Evolutionary conservation across 305 asterid genomes (phyloP).

Genomic region (Fraxinus ornus): DNA sequence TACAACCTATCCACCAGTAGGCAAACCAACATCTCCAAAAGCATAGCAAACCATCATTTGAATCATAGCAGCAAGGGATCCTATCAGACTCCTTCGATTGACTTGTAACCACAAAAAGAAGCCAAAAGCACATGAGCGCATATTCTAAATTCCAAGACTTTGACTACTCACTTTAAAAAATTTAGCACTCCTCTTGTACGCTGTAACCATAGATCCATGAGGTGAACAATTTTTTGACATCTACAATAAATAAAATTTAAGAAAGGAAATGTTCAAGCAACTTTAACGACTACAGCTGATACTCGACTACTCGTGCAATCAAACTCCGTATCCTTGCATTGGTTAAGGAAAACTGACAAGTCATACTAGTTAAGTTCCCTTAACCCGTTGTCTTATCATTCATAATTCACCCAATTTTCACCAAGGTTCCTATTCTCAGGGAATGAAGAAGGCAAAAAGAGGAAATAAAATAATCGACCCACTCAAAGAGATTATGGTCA

Average conservation of each 20-base stretch:
- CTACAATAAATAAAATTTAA: background rate
- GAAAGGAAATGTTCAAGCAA: background rate
- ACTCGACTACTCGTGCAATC: background rate
- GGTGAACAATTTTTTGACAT: background rate
- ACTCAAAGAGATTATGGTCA: conserved; percentile 6
- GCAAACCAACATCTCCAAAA: no score
- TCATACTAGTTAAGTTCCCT: background rate
- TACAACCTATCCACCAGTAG: no score
- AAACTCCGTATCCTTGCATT: background rate
- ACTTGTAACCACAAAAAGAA: background rate
- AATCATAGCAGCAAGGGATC: no score
- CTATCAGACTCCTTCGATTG: background rate
- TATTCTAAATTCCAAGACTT: background rate
- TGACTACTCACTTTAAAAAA: background rate
- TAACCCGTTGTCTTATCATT: background rate
- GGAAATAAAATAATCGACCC: background rate
- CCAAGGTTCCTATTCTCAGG: background rate
- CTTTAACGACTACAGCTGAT: background rate
- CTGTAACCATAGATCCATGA: background rate
- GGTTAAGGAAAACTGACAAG: conserved; percentile 1
- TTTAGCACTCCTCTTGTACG: background rate
- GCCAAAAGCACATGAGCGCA: background rate
- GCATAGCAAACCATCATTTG: no score
- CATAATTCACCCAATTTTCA: background rate
- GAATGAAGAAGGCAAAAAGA: conserved; percentile 1